Percentiles rank a stretch among this genome's conserved stretches.
Conservation (phyloP, 441 rosid genomes). For the Erodium trifolium region DNA sequence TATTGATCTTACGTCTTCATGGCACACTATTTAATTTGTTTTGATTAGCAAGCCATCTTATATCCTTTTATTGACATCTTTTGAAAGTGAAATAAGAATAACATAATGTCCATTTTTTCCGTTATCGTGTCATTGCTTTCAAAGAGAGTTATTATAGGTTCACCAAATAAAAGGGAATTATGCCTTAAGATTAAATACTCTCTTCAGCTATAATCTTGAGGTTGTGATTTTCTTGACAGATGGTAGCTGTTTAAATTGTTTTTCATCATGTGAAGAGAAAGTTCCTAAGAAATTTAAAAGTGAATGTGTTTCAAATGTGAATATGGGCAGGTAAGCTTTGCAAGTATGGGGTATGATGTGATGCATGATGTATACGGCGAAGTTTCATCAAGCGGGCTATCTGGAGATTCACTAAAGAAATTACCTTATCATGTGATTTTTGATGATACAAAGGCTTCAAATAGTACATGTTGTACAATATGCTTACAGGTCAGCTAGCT, state of each 20-base stretch:
- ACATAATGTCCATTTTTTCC: not conserved
- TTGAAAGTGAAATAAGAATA: not conserved
- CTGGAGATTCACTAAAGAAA: constrained; percentile 50
- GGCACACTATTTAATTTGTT: not conserved
- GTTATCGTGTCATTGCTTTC: too few relatives aligned
- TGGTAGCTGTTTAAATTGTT: not conserved
- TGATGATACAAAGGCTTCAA: constrained; percentile 41
- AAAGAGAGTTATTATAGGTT: too few relatives aligned
- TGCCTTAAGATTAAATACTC: not conserved
- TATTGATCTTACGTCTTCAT: not conserved
- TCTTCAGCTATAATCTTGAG: not conserved
- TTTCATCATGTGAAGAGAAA: not conserved
- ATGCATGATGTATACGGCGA: constrained; percentile 34
- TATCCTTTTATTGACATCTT: not conserved
- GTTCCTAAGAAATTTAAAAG: not conserved
- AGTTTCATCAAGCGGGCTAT: constrained; percentile 46
- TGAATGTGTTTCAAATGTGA: not conserved
- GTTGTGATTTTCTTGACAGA: not conserved
- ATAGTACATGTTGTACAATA: constrained; percentile 50
- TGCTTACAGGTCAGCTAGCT: constrained; percentile 53
- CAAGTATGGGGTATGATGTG: constrained; percentile 37
- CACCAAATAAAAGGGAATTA: not conserved
- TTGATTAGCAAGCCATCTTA: not conserved
- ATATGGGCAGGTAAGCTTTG: constrained; percentile 37
- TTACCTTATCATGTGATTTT: constrained; percentile 52